Conservation (phyloP, 164 flowering plant genomes). For the Amborella trichopoda region DNA sequence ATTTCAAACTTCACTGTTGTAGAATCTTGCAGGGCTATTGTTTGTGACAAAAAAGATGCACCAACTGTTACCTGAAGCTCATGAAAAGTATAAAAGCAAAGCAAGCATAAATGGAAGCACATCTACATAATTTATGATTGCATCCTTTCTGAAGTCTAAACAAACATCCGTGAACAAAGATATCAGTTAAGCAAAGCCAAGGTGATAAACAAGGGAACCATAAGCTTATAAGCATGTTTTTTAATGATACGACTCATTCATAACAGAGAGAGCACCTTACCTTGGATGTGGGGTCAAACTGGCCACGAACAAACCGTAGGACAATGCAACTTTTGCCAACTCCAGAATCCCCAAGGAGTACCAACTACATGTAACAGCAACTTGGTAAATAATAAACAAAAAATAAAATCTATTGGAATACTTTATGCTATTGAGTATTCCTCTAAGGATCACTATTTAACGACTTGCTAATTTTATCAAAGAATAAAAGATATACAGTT, state of each 20-base stretch:
- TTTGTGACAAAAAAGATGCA: constrained; percentile 96
- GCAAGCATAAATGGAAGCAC: neutral
- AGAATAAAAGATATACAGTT: neutral
- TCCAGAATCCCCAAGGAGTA: constrained; percentile 94
- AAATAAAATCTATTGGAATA: neutral
- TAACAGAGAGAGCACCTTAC: constrained; percentile 16
- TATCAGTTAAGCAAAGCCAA: neutral
- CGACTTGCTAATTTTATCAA: neutral
- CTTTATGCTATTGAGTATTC: too few species aligned
- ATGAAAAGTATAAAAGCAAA: constrained; percentile 2
- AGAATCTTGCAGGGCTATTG: constrained; percentile 95
- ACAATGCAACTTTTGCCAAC: constrained; percentile 99
- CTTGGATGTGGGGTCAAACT: constrained; percentile 98
- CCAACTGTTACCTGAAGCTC: constrained; percentile 90
- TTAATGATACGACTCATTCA: neutral
- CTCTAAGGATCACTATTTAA: too few species aligned
- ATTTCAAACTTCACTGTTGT: constrained; percentile 97
- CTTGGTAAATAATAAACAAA: neutral
- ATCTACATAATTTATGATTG: neutral
- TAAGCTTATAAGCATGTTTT: neutral
- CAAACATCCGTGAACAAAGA: too few species aligned
- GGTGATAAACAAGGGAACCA: neutral
- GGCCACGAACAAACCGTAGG: constrained; percentile 99
- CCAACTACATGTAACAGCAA: constrained; percentile 44
- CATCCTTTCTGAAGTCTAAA: neutral